These are phyloP conservation scores for Cyamopsis tetragonoloba DNA, from an alignment of 306 rosid genomes.

Conservation along the genomic window DNA sequence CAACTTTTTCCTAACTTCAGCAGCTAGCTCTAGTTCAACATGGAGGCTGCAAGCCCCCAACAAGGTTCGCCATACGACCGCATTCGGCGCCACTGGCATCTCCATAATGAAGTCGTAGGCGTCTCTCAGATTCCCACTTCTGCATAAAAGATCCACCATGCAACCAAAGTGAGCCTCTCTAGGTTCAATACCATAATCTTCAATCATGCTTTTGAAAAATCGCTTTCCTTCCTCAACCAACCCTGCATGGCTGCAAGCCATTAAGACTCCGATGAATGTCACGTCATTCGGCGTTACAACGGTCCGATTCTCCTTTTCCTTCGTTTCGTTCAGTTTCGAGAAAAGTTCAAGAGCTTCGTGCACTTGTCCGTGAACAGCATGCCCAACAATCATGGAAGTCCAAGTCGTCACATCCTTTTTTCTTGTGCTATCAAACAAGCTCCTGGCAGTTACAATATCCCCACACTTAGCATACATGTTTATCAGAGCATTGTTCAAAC, in stretches of 20 bases:
- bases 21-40: slow-evolving; percentile 44
- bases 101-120: slow-evolving; percentile 47
- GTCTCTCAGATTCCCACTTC: slow-evolving; percentile 45
- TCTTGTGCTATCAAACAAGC: slow-evolving; percentile 44
- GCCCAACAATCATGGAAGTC: slow-evolving; percentile 69
- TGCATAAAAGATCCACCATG: slow-evolving; percentile 65
- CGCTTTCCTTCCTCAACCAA: slow-evolving; percentile 58
- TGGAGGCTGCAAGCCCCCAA: slow-evolving; percentile 53
- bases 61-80: slow-evolving; percentile 55
- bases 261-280: slow-evolving; percentile 60
- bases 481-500: slow-evolving; percentile 50
- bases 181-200: slow-evolving; percentile 40
- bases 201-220: slow-evolving; percentile 51
- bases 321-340: slow-evolving; percentile 17
- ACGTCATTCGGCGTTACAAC: slow-evolving; percentile 41
- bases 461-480: slow-evolving; percentile 62
- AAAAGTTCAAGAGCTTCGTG: slow-evolving; percentile 35
- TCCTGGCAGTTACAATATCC: slow-evolving; percentile 39
- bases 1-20: slow-evolving; percentile 35
- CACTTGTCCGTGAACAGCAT: slow-evolving; percentile 55
- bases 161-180: slow-evolving; percentile 63
- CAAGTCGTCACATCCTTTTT: slow-evolving; percentile 57
- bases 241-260: slow-evolving; percentile 74
- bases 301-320: neutral
- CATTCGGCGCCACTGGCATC: slow-evolving; percentile 37